Conservation (phyloP, 768 basidiomycete species). For the Hypsizygus marmoreus region DNA sequence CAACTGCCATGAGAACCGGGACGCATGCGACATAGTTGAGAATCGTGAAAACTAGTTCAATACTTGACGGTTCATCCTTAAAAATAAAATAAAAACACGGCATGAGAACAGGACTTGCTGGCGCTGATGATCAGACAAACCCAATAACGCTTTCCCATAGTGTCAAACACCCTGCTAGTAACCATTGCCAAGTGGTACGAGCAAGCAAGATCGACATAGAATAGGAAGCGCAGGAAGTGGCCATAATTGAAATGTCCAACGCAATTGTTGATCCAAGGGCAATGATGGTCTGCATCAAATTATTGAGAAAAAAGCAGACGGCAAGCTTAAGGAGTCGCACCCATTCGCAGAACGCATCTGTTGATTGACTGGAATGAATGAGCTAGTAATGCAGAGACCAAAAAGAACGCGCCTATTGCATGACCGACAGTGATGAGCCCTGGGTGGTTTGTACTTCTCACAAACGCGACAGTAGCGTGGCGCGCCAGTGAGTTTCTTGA, state of each 20-base stretch:
- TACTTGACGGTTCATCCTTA: constrained; percentile 67
- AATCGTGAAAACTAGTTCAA: constrained; percentile 82
- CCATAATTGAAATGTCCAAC: constrained; percentile 92
- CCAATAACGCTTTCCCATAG: constrained; percentile 49
- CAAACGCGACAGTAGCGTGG: constrained; percentile 90
- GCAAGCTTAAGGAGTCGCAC: constrained; percentile 37
- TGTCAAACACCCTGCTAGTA: constrained; percentile 57
- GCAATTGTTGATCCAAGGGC: constrained; percentile 94
- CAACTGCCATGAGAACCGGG: constrained; percentile 86
- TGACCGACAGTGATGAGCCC: constrained; percentile 90
- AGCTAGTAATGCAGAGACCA: background rate
- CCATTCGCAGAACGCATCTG: constrained; percentile 90
- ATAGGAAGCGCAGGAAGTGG: constrained; percentile 87
- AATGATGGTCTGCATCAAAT: constrained; percentile 71
- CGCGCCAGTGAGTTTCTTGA: constrained; percentile 82
- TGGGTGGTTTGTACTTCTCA: constrained; percentile 80
- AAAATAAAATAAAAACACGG: background rate
- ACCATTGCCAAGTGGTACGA: constrained; percentile 88
- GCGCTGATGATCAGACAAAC: constrained; percentile 34
- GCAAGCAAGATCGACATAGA: constrained; percentile 90
- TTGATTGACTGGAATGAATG: background rate
- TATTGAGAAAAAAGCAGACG: constrained; percentile 8
- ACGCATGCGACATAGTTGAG: constrained; percentile 84
- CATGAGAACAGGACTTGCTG: background rate
- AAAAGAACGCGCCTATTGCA: constrained; percentile 68